These are phyloP conservation scores for Bipolaris zeicola DNA, from an alignment of 2,329 filamentous ascomycete species.

Conservation along the genomic window DNA sequence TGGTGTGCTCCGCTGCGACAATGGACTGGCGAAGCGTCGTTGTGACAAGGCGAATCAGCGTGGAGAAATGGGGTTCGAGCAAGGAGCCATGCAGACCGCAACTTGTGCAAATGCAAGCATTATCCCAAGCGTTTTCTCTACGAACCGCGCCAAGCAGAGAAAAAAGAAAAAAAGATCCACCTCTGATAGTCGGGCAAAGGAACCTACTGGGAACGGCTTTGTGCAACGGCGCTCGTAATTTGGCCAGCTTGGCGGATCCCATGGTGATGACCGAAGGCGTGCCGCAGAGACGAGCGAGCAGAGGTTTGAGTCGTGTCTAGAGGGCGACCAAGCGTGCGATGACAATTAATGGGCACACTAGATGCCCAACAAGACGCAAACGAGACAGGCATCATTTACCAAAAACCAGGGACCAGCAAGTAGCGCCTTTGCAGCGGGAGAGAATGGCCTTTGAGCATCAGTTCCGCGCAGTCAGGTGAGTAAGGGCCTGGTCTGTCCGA, in stretches of 20 bases:
- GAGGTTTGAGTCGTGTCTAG: constrained; percentile 2
- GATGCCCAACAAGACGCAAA: constrained; percentile 17
- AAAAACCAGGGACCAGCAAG: constrained; percentile 23
- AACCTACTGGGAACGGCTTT: constrained; percentile 21
- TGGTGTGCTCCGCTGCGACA: constrained; percentile 33
- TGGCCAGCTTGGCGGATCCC: constrained; percentile 12
- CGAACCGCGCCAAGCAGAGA: constrained; percentile 26
- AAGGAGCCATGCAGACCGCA: constrained; percentile 29
- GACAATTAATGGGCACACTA: constrained; percentile 7
- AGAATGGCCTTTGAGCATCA: constrained; percentile 14
- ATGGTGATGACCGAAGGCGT: constrained; percentile 5
- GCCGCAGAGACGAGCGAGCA: constrained; percentile 6
- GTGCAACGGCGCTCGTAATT: constrained; percentile 19
- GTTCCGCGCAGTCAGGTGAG: constrained; percentile 46
- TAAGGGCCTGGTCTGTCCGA: constrained; percentile 14
- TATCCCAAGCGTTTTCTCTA: constrained; percentile 23
- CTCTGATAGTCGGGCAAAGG: constrained; percentile 4
- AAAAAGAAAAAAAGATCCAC: constrained; percentile 11
- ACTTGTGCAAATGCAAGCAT: constrained; percentile 36
- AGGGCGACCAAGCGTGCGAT: background rate
- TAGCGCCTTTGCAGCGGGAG: constrained; percentile 16
- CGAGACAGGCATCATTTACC: constrained; percentile 19
- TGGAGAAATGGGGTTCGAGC: constrained; percentile 28
- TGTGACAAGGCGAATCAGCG: constrained; percentile 38
- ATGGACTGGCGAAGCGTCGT: constrained; percentile 27